Evolutionary conservation across 1,284 basidiomycete species (phyloP).

Genomic region (Moesziomyces sp.): DNA sequence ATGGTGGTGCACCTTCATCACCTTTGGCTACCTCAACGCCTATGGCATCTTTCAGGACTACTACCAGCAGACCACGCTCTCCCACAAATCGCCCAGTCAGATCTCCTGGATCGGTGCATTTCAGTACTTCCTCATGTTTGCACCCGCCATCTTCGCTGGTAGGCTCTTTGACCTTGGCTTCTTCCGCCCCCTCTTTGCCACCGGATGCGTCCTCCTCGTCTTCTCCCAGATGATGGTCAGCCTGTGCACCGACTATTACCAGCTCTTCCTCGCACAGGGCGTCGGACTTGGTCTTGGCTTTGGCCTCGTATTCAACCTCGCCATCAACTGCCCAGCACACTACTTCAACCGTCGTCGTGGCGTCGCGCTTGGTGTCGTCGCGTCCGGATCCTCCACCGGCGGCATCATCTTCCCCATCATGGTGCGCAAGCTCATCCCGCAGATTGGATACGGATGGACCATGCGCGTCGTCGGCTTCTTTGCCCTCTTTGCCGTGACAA

Average conservation of each 20-base stretch:
- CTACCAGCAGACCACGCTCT: slow-evolving; percentile 35
- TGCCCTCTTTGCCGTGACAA: slow-evolving; percentile 28
- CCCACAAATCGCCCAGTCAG: slow-evolving; percentile 34
- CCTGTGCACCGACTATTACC: slow-evolving; percentile 53
- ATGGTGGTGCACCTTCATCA: slow-evolving; percentile 51
- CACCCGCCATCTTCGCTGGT: slow-evolving; percentile 40
- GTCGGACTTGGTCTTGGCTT: slow-evolving; percentile 55
- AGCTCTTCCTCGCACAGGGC: slow-evolving; percentile 58
- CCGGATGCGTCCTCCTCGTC: slow-evolving; percentile 42
- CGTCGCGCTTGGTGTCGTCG: slow-evolving; percentile 52
- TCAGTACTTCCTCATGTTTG: slow-evolving; percentile 52
- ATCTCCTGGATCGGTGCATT: slow-evolving; percentile 55
- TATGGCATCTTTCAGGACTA: slow-evolving; percentile 55
- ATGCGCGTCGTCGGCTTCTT: slow-evolving; percentile 55
- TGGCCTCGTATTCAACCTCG: slow-evolving; percentile 46
- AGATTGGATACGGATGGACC: slow-evolving; percentile 53
- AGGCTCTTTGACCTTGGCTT: slow-evolving; percentile 52
- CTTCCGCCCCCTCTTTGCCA: slow-evolving; percentile 34
- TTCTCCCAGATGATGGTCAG: slow-evolving; percentile 59
- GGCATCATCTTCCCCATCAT: slow-evolving; percentile 60
- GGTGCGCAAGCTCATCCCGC: slow-evolving; percentile 33
- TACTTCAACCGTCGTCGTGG: slow-evolving; percentile 40
- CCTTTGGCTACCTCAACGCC: slow-evolving; percentile 50
- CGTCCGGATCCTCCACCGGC: slow-evolving; percentile 52
- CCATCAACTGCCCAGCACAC: slow-evolving; percentile 38